Conservation (phyloP, 768 basidiomycete species). For the Xerocomus brunneocitrinus region DNA sequence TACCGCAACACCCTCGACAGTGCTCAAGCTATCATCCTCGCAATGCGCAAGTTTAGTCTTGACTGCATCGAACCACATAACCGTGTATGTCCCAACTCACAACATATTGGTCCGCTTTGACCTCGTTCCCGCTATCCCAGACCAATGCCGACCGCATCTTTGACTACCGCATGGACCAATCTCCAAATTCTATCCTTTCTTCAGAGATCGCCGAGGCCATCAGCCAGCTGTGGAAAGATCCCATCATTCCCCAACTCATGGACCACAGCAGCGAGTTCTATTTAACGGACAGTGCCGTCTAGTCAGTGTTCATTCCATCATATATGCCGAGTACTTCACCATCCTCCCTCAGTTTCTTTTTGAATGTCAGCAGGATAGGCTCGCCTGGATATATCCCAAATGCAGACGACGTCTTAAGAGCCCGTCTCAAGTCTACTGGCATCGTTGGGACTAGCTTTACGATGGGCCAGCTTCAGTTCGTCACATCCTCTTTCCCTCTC, state of each 20-base stretch:
- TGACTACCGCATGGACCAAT: slow-evolving; percentile 16
- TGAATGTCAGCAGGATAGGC: slow-evolving; percentile 70
- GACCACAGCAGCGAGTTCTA: slow-evolving; percentile 75
- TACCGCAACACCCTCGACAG: slow-evolving; percentile 87
- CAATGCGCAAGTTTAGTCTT: slow-evolving; percentile 81
- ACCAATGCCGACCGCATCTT: background rate
- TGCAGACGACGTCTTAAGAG: slow-evolving; percentile 81
- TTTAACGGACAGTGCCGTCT: slow-evolving; percentile 87
- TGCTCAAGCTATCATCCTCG: slow-evolving; percentile 78
- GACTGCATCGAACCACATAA: slow-evolving; percentile 70
- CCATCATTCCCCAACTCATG: slow-evolving; percentile 49
- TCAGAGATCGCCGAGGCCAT: slow-evolving; percentile 66
- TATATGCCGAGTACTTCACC: background rate
- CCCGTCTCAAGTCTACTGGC: slow-evolving; percentile 82
- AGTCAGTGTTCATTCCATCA: slow-evolving; percentile 47
- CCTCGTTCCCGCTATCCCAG: slow-evolving; percentile 24
- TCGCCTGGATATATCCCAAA: slow-evolving; percentile 48
- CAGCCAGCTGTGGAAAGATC: slow-evolving; percentile 65
- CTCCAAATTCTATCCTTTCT: slow-evolving; percentile 46
- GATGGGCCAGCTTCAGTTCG: slow-evolving; percentile 61
- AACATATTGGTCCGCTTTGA: no score
- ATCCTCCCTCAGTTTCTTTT: slow-evolving; percentile 68
- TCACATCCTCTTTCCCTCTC: background rate
- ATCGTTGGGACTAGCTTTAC: slow-evolving; percentile 84
- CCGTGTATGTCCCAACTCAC: slow-evolving; percentile 30